Base-by-base conservation (phyloP, 257 asterid genomes). In the Solanum appendiculatum region DNA sequence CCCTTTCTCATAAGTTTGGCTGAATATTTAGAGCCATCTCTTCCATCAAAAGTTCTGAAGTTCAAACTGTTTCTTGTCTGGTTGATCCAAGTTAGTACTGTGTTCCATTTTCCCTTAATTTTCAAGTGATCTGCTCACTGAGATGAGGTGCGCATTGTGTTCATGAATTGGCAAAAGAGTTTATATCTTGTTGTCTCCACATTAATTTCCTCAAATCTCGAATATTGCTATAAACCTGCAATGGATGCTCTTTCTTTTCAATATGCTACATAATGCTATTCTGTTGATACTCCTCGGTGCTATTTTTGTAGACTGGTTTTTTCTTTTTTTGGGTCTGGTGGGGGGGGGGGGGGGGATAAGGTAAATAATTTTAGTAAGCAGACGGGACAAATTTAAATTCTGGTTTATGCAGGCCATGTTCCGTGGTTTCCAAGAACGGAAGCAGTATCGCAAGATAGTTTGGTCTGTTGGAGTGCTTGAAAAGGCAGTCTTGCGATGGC, bases 381-480 rank as follows among this genome's bases (percentile, higher is more conserved):
- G 42, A 80, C 9, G 2, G 84, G 84, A 16, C 66, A 46, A 64
- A 60, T 34, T 84, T 27, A 39, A 64, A 37, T 63, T 90, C 74
- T 70, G 51, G 74, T 80, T 63, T 21, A 37, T 90, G 87, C 93
- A 97, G 99, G 93, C 99, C 16, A 44, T 88, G 81, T 96, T 96
- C 94, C 92, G 99, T 56, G 99, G 98, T 86, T 92, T 80, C 90
- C 98, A 97, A 92, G 94, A 83, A 44, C 92, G 99, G 89, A 96
- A 69, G 90, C 98, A 95, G 88, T 96, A 97, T 89, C 89, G 90
- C 13, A 95, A 95, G 91, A 92, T 97, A 77, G 82, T 87, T 88
- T 97, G 99, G 98, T 95, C 98, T 4, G 99, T 97, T 69, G 99
- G 99, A 81, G 92, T 97, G 86, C 92, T 97, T 66, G 99, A 97